A percentile compares a stretch with the other conserved stretches of the same genome.
phyloP scores from a whole-genome alignment of 345 rosid genomes.

The Moricandia arvensis region DNA sequence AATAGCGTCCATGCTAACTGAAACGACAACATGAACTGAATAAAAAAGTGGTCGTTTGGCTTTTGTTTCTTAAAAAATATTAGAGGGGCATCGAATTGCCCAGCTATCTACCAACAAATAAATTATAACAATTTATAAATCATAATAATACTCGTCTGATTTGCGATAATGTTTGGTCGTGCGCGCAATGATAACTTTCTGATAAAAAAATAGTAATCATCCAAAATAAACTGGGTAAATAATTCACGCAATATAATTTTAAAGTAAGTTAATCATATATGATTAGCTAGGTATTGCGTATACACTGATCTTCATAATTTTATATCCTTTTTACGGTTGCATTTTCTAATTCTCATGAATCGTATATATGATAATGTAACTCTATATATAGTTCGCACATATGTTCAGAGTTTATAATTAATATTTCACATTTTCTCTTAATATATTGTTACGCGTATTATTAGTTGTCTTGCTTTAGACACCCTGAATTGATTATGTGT shows the following conservation, averaged over 20 bases:
- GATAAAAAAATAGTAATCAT: too few relatives aligned
- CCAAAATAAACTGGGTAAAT: conserved; percentile 9
- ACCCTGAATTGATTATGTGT: too few relatives aligned
- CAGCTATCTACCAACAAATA: conserved; percentile 38
- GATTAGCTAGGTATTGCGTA: too few relatives aligned
- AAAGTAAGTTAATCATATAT: conserved; percentile 18
- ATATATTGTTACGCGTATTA: too few relatives aligned
- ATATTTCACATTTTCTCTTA: too few relatives aligned
- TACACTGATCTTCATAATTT: not conserved
- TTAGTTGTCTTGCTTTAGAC: too few relatives aligned
- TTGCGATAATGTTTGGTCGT: conserved; percentile 36
- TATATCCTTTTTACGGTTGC: not conserved
- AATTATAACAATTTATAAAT: conserved; percentile 2
- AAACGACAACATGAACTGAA: conserved; percentile 31
- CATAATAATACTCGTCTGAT: conserved; percentile 19
- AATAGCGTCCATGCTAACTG: conserved; percentile 31
- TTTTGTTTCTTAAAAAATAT: not conserved
- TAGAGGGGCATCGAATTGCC: conserved; percentile 30
- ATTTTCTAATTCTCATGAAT: not conserved
- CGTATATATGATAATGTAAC: too few relatives aligned
- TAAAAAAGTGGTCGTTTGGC: conserved; percentile 17
- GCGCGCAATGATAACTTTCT: conserved; percentile 39
- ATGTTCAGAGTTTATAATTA: too few relatives aligned
- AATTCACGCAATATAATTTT: conserved; percentile 16
- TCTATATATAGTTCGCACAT: too few relatives aligned